These are phyloP conservation scores for Trametes hirsuta DNA, from an alignment of 1,284 basidiomycete genomes.

Conservation along the genomic window DNA sequence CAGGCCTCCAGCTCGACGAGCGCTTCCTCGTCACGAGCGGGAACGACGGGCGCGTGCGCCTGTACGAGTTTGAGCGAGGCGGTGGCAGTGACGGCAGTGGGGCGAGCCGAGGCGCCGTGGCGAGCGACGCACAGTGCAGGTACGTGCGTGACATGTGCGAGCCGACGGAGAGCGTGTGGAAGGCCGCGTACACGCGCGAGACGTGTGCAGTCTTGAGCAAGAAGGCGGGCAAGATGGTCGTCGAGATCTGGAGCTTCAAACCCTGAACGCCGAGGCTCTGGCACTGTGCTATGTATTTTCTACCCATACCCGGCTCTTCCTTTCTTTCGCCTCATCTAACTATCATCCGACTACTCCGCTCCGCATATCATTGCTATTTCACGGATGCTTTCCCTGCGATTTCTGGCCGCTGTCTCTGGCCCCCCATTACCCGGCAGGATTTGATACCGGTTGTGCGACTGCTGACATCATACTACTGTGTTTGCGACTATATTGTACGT, in stretches of 20 bases:
- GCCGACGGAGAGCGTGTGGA: constrained; percentile 86
- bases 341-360: too few relatives aligned
- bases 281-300: too few relatives aligned
- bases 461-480: too few relatives aligned
- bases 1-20: constrained; percentile 87
- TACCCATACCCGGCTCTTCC: too few relatives aligned
- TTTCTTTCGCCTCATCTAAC: too few relatives aligned
- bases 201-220: constrained; percentile 85
- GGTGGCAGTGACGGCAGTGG: neutral
- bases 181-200: constrained; percentile 79
- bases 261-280: constrained; percentile 32
- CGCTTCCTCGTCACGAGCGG: constrained; percentile 83
- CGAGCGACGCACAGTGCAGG: constrained; percentile 51
- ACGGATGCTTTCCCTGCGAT: too few relatives aligned
- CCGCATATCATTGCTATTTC: too few relatives aligned
- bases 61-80: constrained; percentile 68
- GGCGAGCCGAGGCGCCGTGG: neutral
- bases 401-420: too few relatives aligned
- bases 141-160: constrained; percentile 80
- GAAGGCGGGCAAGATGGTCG: constrained; percentile 83
- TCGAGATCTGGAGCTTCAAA: constrained; percentile 84
- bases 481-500: too few relatives aligned
- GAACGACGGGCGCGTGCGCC: constrained; percentile 89
- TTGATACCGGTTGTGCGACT: too few relatives aligned
- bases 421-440: too few relatives aligned